These are phyloP conservation scores for Trichoderma koningii DNA, from an alignment of 2,329 filamentous ascomycete genomes.

Conservation along the genomic window DNA sequence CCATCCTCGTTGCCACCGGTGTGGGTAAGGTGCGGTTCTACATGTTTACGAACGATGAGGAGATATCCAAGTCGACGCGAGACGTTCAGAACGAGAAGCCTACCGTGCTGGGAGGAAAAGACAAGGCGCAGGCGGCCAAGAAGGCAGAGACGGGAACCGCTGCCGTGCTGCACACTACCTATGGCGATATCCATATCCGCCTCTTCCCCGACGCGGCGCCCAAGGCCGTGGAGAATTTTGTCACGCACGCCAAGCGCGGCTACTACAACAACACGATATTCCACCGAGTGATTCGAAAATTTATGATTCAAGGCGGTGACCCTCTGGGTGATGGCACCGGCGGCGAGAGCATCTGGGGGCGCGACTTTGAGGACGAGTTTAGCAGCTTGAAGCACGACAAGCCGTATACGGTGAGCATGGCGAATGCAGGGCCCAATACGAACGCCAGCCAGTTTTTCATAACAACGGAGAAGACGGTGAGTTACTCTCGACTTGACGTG, in stretches of 20 bases:
- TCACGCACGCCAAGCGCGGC: slow-evolving; percentile 81
- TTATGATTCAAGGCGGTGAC: slow-evolving; percentile 99
- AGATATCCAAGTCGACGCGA: slow-evolving; percentile 78
- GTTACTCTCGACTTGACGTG: slow-evolving; percentile 37
- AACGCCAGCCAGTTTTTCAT: slow-evolving; percentile 99
- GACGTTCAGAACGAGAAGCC: slow-evolving; percentile 97
- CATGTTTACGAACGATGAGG: slow-evolving; percentile 92
- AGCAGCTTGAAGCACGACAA: slow-evolving; percentile 90
- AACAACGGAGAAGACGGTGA: slow-evolving; percentile 89
- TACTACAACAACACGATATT: slow-evolving; percentile 99
- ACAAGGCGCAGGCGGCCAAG: slow-evolving; percentile 55
- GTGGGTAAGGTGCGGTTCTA: slow-evolving; percentile 91
- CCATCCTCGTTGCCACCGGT: slow-evolving; percentile 82
- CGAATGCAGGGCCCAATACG: slow-evolving; percentile 91
- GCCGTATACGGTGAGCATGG: slow-evolving; percentile 96
- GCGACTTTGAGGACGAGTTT: slow-evolving; percentile 94
- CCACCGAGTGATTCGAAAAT: slow-evolving; percentile 94
- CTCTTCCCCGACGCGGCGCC: slow-evolving; percentile 92
- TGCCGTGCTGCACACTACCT: slow-evolving; percentile 87
- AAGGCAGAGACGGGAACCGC: slow-evolving; percentile 72
- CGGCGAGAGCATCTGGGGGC: slow-evolving; percentile 88
- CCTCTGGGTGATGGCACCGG: slow-evolving; percentile 89
- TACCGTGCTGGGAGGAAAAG: slow-evolving; percentile 60
- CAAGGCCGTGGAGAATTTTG: slow-evolving; percentile 95
- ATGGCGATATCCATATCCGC: slow-evolving; percentile 90